These are phyloP conservation scores for Ophiostoma fasciatum DNA, from an alignment of 2,329 filamentous ascomycete species.

Conservation along the genomic window DNA sequence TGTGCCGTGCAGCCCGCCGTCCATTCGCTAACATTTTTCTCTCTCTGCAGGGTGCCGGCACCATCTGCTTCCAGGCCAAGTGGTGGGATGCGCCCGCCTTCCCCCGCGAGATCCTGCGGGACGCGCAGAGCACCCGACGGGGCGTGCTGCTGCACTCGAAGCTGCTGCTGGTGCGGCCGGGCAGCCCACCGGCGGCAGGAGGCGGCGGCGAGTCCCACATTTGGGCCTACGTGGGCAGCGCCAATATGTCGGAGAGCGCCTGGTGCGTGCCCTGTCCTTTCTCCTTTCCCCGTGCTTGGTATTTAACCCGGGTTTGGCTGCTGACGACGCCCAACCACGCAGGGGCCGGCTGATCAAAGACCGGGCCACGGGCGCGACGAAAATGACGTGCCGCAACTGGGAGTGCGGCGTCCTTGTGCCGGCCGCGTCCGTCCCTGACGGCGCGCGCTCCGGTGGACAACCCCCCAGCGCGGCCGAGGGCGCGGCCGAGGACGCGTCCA, in stretches of 20 bases:
- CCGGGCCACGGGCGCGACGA: slow-evolving; percentile 48
- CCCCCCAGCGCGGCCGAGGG: too few species aligned
- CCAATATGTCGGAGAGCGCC: slow-evolving; percentile 84
- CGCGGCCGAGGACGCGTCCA: slow-evolving; percentile 1
- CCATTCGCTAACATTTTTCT: neutral
- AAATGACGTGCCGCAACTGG: slow-evolving; percentile 83
- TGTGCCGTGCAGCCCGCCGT: too few species aligned
- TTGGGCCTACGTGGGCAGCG: slow-evolving; percentile 81
- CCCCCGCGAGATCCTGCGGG: slow-evolving; percentile 54
- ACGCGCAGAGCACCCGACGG: slow-evolving; percentile 55
- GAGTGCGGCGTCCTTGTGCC: slow-evolving; percentile 80
- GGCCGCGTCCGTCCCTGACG: slow-evolving; percentile 20
- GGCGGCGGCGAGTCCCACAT: slow-evolving; percentile 2
- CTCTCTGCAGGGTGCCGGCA: slow-evolving; percentile 49
- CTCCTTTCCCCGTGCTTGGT: too few species aligned
- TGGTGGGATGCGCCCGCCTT: slow-evolving; percentile 61
- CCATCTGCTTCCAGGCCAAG: slow-evolving; percentile 61
- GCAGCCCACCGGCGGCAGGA: slow-evolving; percentile 12
- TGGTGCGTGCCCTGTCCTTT: slow-evolving; percentile 44
- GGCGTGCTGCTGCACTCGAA: slow-evolving; percentile 86
- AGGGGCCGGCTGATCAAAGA: slow-evolving; percentile 71
- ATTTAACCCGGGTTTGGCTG: neutral
- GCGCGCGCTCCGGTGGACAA: neutral
- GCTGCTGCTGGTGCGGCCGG: slow-evolving; percentile 35
- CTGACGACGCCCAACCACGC: too few species aligned